Percentiles rank a stretch among this genome's conserved stretches.
Conservation (phyloP, 352 stramenopile species). For the Phytophthora pini region DNA sequence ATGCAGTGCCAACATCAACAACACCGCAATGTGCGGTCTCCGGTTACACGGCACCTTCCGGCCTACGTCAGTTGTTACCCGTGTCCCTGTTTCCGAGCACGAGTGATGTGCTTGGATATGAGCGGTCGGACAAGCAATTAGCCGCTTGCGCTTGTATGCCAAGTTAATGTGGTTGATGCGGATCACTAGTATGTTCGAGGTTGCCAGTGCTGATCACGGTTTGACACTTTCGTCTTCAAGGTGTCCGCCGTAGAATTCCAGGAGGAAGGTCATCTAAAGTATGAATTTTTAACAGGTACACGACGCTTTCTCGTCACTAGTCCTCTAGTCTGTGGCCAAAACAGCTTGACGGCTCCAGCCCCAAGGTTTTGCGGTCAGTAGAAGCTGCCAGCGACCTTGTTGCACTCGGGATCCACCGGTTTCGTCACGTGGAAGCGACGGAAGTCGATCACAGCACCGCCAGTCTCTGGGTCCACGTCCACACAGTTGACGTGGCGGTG, state of each 20-base stretch:
- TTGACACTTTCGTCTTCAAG: too few relatives aligned
- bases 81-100: background rate
- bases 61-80: background rate
- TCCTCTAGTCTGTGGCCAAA: constrained; percentile 3
- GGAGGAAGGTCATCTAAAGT: constrained; percentile 24
- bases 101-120: background rate
- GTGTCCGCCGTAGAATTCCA: background rate
- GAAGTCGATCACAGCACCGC: constrained; percentile 89
- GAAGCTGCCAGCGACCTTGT: constrained; percentile 63
- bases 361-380: constrained; percentile 38
- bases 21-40: background rate
- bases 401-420: constrained; percentile 56
- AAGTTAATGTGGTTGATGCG: too few relatives aligned
- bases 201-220: too few relatives aligned
- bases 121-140: too few relatives aligned
- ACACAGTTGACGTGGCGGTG: constrained; percentile 94
- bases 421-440: constrained; percentile 88
- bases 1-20: constrained; percentile 9
- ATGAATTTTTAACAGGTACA: constrained; percentile 29
- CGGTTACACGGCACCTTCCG: constrained; percentile 11
- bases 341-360: background rate
- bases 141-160: too few relatives aligned
- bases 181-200: too few relatives aligned
- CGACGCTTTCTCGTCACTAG: constrained; percentile 1
- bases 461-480: constrained; percentile 70